Evolutionary conservation across 1,284 basidiomycete genomes (phyloP), one percentile per base, ranked within the genome.

Genomic region (Calocybe gambosa): DNA sequence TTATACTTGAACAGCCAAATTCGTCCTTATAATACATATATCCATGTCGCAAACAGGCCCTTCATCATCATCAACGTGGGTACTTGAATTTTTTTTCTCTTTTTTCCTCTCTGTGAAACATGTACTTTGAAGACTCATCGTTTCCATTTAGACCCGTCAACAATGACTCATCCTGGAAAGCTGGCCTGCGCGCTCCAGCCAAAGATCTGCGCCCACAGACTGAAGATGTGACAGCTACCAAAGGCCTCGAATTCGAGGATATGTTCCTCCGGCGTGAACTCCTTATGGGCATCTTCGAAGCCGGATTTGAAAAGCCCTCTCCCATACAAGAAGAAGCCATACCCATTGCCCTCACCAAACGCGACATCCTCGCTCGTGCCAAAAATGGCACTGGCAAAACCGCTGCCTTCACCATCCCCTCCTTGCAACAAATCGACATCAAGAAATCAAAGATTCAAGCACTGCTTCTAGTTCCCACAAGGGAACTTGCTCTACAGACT

Each of bases 261-360:
- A 87, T 89, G 75, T 78, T 71, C 56, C 73, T 89, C 56, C 80
- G 82, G 47, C 79, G 87, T 52, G 87, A 89, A 65, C 77, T 90
- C 50, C 75, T 92, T 57, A 91, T 92, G 89, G 89, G 89, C 55
- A 94, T 96, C 62, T 96, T 93, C 61, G 92, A 95, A 73, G 93
- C 93, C 54, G 93, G 93, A 47, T 99, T 98, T 65, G 96, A 99
- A 68, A 83, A 79, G 57, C 95, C 96, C 18, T 94, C 90, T 20
- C 96, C 95, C 43, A 98, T 99, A 65, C 95, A 99, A 75, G 96
- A 99, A 80, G 93, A 97, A 73, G 86, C 91, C 46, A 93, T 94
- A 57, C 91, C 91, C 47, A 78, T 89, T 55, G 90, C 91, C 18
- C 80, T 94, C 59, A 81, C 84, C 46, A 86, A 85, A 59, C 84